Evolutionary conservation across 495 filamentous ascomycete species (phyloP), one percentile per base, ranked within the genome.

Genomic region (Penicillium samsonianum): DNA sequence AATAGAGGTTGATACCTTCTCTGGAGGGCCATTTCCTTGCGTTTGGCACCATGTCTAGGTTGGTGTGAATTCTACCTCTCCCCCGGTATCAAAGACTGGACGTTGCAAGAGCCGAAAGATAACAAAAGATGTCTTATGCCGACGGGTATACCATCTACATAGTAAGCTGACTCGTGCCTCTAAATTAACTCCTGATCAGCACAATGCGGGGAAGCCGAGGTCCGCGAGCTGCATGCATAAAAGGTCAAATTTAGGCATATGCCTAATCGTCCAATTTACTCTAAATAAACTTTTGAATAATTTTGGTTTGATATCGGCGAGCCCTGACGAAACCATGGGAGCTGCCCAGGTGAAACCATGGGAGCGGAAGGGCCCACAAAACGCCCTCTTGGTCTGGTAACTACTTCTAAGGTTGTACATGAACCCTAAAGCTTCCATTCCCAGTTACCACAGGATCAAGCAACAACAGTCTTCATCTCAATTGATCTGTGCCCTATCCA

Each of bases 201-300:
- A 55, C n/a, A 38, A 38, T 65, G 65, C 65, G 62, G 65, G 63
- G 65, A 60, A 66, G 58, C 65, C 65, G 63, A 66, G 65, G 65
- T 60, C 60, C 63, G 57, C 55, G 38, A 49, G 51, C 60, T 53
- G 58, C 55, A 23, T 45, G 47, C 48, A n/a, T n/a, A n/a, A n/a
- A n/a, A n/a, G n/a, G n/a, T n/a, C n/a, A n/a, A n/a, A n/a, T n/a
- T n/a, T n/a, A n/a, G n/a, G n/a, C n/a, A n/a, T n/a, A n/a, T 43
- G 40, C n/a, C 30, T 20, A 3, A 16, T 14, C 17, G 46, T n/a
- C 35, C 2, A 9, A 38, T 17, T 0, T 38, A 38, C 17, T 38
- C 35, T 17, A 38, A 9, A 17, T 38, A 7, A 8, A 38, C 16
- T 38, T 38, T 33, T 2, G 2, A 38, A 37, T 37, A 37, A 37